Percentiles rank a stretch among this genome's conserved stretches.
phyloP scores from a whole-genome alignment of 768 basidiomycete genomes.

The Tylopilus balloui region DNA sequence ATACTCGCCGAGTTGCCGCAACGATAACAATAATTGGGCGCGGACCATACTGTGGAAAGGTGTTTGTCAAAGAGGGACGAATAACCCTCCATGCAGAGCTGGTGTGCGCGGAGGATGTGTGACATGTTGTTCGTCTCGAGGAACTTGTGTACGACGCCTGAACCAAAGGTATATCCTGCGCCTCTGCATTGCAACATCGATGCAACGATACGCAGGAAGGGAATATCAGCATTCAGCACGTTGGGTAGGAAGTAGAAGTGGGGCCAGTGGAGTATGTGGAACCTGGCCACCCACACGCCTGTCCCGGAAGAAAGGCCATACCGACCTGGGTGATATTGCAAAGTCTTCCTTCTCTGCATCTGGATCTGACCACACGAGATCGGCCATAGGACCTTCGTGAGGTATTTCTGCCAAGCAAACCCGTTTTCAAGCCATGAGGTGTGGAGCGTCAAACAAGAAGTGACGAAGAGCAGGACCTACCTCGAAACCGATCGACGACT shows the following conservation, averaged over 20 bases:
- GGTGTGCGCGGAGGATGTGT: slow-evolving; percentile 96
- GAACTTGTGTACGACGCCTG: slow-evolving; percentile 97
- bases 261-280: slow-evolving; percentile 8
- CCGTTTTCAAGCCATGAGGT: slow-evolving; percentile 21
- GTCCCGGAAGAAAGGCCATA: slow-evolving; percentile 8
- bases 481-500: slow-evolving; percentile 96
- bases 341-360: slow-evolving; percentile 99
- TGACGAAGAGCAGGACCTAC: slow-evolving; percentile 38
- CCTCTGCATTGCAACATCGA: slow-evolving; percentile 50
- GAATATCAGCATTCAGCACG: slow-evolving; percentile 8
- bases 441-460: slow-evolving; percentile 18
- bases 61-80: slow-evolving; percentile 95
- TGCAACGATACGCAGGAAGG: not conserved
- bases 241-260: slow-evolving; percentile 9
- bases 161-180: slow-evolving; percentile 98
- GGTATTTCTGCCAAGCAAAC: slow-evolving; percentile 72
- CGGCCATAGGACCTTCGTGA: slow-evolving; percentile 99
- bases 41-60: slow-evolving; percentile 96
- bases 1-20: slow-evolving; percentile 98
- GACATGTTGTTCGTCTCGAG: slow-evolving; percentile 94
- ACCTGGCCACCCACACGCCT: slow-evolving; percentile 7
- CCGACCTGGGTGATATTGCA: slow-evolving; percentile 94
- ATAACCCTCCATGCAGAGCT: slow-evolving; percentile 99
- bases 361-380: slow-evolving; percentile 99
- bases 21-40: slow-evolving; percentile 97